Evolutionary conservation across 2,329 filamentous ascomycete species (phyloP), one percentile per base, ranked within the genome.

Genomic region (Colletotrichum theobromicola): DNA sequence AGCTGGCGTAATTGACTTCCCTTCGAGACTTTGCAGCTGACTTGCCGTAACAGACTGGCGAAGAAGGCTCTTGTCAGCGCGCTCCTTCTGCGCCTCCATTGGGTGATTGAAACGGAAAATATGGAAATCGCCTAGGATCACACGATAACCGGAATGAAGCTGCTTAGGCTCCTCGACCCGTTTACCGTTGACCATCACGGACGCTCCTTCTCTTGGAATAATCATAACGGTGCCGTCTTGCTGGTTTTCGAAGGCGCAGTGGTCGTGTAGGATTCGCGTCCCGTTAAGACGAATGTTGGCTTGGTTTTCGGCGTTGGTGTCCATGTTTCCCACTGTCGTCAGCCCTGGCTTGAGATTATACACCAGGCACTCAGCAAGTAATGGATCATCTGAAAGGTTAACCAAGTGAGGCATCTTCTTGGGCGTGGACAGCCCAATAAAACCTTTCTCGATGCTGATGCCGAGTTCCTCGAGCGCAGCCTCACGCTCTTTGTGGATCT

Each of bases 391-490:
- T n/a, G 96, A 98, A 78, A 99, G 86, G 83, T 99, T 99, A 84
- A 99, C 97, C 84, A 99, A 86, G 91, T 99, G 97, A 10, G 97
- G 97, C 95, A 98, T 99, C 85, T 98, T 98, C 87, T 99, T 99
- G 1, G 97, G 97, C 24, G 96, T 98, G 75, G 95, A 96, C 75
- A 99, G 87, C 16, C 97, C 97, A 75, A 99, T 93, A 81, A 98
- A 98, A 8, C 97, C 97, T 84, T 99, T 99, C 82, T 99, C 97
- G 78, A 99, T 99, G 84, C 96, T 98, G 85, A 99, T 98, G 77
- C 97, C 97, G 57, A 99, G 90, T 83, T 99, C 97, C 86, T 99
- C 97, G 60, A 99, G 87, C 12, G 97, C 97, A 62, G 95, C 92
- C 84, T 99, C 97, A 78, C 97, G 93, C 84, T 99, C 97, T 82